These are phyloP conservation scores for Pachyrhizus erosus DNA, from an alignment of 306 rosid species.

Conservation along the genomic window DNA sequence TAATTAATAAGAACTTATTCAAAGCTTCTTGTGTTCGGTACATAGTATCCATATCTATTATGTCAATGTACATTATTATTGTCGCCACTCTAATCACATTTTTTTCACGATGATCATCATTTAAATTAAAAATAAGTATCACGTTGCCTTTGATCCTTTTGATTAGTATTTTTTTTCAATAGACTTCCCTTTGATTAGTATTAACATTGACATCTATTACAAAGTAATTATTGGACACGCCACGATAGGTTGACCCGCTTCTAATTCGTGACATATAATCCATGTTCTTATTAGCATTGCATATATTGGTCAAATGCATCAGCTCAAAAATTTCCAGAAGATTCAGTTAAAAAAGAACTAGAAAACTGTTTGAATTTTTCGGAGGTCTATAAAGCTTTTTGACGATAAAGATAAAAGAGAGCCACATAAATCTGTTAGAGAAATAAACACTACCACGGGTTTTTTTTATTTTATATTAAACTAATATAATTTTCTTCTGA, in stretches of 20 bases:
- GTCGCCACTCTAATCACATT: neutral
- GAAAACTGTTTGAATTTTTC: neutral
- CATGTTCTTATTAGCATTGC: neutral
- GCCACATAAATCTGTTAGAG: neutral
- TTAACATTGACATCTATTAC: neutral
- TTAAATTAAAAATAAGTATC: neutral
- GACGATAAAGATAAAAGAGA: neutral
- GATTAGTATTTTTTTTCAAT: too few relatives aligned
- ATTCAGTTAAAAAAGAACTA: neutral
- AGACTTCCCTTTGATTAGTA: neutral
- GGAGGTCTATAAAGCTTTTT: neutral
- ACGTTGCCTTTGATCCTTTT: neutral
- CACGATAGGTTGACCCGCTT: conserved; percentile 15
- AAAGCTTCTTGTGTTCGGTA: neutral
- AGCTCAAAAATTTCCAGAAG: neutral
- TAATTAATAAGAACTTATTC: neutral
- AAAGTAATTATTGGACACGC: neutral
- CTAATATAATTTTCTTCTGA: too few relatives aligned
- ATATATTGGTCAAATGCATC: neutral
- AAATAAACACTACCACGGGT: neutral
- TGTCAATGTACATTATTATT: conserved; percentile 2
- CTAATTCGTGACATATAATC: neutral
- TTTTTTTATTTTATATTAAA: too few relatives aligned
- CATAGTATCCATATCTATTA: neutral
- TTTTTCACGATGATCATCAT: neutral